A percentile compares a stretch with the other conserved stretches of the same genome.
Evolutionary conservation across 1,284 basidiomycete genomes (phyloP).

Genomic region (Rhodotorula sp.): DNA sequence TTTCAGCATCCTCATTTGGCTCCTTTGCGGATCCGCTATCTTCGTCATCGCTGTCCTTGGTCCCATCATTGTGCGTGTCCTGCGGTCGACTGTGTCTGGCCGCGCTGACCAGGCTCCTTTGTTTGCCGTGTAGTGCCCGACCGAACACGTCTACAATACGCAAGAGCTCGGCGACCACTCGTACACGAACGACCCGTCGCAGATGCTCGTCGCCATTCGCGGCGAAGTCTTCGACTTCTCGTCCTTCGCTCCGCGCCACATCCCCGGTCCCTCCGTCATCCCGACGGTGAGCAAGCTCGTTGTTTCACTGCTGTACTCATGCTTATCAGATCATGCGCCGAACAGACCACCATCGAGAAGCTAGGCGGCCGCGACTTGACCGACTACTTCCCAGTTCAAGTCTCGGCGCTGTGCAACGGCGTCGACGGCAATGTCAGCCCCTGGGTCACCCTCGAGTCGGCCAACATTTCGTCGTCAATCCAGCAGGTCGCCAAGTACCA

Average conservation of each 20-base stretch:
- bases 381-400: slow-evolving; percentile 91
- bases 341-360: slow-evolving; percentile 66
- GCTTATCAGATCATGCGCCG: background rate
- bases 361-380: slow-evolving; percentile 80
- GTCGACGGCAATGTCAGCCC: slow-evolving; percentile 75
- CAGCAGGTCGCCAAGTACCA: slow-evolving; percentile 78
- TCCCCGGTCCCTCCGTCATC: slow-evolving; percentile 33
- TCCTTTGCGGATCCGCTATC: slow-evolving; percentile 78
- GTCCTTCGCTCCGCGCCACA: slow-evolving; percentile 43
- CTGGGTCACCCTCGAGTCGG: slow-evolving; percentile 74
- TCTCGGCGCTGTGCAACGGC: slow-evolving; percentile 90
- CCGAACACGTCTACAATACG: slow-evolving; percentile 81
- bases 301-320: background rate
- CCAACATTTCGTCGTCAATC: slow-evolving; percentile 71
- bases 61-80: slow-evolving; percentile 61
- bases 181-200: slow-evolving; percentile 62
- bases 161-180: slow-evolving; percentile 74
- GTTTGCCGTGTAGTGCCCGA: slow-evolving; percentile 76
- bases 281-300: slow-evolving; percentile 12
- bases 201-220: slow-evolving; percentile 77
- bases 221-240: slow-evolving; percentile 88
- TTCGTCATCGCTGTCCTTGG: slow-evolving; percentile 93
- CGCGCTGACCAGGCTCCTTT: too few species aligned
- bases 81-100: too few species aligned
- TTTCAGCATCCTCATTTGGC: slow-evolving; percentile 78